Conservation (phyloP, 106 monocot genomes). For the Triglochin maritima region DNA sequence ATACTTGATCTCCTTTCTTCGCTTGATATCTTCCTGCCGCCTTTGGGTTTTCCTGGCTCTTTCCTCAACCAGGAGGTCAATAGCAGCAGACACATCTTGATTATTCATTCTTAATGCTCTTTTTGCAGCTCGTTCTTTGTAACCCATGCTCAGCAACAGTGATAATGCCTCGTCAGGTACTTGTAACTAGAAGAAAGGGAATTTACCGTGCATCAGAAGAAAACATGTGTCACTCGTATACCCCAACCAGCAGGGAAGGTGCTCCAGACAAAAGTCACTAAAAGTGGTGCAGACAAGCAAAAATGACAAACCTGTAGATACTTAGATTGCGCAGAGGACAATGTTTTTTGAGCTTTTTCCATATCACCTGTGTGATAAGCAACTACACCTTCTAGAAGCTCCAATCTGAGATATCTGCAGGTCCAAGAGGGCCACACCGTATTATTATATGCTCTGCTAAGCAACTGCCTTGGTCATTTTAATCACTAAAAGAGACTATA, state of each 20-base stretch:
- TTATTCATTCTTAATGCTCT: conserved; percentile 78
- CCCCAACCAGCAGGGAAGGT: too few relatives aligned
- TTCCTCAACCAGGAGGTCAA: conserved; percentile 80
- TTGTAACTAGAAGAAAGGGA: conserved; percentile 51
- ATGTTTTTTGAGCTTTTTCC: conserved; percentile 41
- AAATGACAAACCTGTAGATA: conserved; percentile 48
- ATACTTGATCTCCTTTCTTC: conserved; percentile 56
- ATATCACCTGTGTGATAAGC: conserved; percentile 69
- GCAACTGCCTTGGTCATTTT: background rate
- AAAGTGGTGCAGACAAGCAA: background rate
- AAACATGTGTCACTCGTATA: too few relatives aligned
- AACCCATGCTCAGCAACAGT: conserved; percentile 81
- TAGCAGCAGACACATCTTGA: conserved; percentile 66
- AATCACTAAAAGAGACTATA: background rate
- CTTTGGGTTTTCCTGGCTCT: conserved; percentile 44
- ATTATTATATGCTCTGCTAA: background rate
- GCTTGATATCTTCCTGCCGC: conserved; percentile 38
- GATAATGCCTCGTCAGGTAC: conserved; percentile 81
- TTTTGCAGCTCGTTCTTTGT: conserved; percentile 59
- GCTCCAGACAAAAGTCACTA: background rate
- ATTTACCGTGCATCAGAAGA: background rate
- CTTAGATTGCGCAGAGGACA: conserved; percentile 71
- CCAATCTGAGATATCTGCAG: conserved; percentile 73
- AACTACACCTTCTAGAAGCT: conserved; percentile 93
- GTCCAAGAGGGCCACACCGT: background rate